Base-by-base conservation (phyloP, 495 filamentous ascomycete genomes). In the Amphirosellinia nigrospora region DNA sequence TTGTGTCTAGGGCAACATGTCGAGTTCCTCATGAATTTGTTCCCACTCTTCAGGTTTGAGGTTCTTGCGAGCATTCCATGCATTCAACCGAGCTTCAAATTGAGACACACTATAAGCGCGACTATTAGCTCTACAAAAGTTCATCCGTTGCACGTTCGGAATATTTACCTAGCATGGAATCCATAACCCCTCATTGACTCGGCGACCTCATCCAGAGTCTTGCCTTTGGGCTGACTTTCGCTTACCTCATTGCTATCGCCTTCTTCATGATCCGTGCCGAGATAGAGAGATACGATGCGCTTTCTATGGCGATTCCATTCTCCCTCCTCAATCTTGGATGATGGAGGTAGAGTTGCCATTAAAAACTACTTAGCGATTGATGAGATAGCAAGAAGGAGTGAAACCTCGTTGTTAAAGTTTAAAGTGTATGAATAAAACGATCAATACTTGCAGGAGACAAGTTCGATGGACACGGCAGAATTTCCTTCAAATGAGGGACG, bases 1-100 rank as follows among this genome's bases (percentile, higher is more conserved):
- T 23, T 3, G 50, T 50, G 38, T 45, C 6, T 38, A 58, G 13
- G 58, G 38, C 4, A 74, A 26, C 13, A 2, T 30, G 15, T 75
- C 72, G 38, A 75, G 69, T 4, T 48, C 70, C 19, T 70, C 21
- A 43, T 73, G 26, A 4, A 72, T n/a, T 5, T 13, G 26, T 45
- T 73, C 64, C 74, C 72, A 75, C 32, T 75, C 71, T 2, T 66
- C 53, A 0, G 21, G 59, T 66, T 65, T 70, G 16, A 75, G n/a
- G 19, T 75, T 73, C 67, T 75, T 75, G 30, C 69, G 74, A 21
- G 67, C 72, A 1, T 66, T 53, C 74, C 72, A 75, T 10, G 28
- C 11, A 41, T 50, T 73, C 6, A 74, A 43, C 38, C 71, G 63
- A n/a, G 69, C 43, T 19, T 73, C 66, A 26, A 65, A 73, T 26